These are phyloP conservation scores for Dryas integrifolia DNA, from an alignment of 331 rosid genomes.

Conservation along the genomic window DNA sequence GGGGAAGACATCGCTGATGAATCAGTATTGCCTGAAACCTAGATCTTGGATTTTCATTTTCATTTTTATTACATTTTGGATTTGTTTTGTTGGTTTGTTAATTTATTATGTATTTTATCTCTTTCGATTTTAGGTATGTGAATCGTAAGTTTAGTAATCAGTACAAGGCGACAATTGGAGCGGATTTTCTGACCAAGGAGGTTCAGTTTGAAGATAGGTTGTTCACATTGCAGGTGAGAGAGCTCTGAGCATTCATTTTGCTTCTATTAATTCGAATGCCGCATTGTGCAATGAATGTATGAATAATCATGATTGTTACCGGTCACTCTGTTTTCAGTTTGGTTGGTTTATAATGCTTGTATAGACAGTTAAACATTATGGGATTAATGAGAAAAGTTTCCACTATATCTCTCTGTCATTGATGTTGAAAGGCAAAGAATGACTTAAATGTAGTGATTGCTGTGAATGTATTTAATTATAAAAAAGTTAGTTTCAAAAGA, in stretches of 20 bases:
- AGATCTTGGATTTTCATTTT: conserved; percentile 25
- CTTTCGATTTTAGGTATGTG: conserved; percentile 65
- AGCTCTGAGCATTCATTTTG: conserved; percentile 1
- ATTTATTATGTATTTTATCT: conserved; percentile 20
- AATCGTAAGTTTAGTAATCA: conserved; percentile 97
- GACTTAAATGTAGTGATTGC: not conserved
- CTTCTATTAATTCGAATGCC: not conserved
- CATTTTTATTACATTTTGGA: conserved; percentile 2
- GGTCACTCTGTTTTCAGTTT: not conserved
- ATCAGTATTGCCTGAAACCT: conserved; percentile 56
- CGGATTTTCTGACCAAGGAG: conserved; percentile 98
- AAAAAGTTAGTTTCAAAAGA: not conserved
- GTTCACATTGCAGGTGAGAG: conserved; percentile 91
- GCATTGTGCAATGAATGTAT: not conserved
- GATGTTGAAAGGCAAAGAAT: not conserved
- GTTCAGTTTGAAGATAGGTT: conserved; percentile 96
- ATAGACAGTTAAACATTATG: not conserved
- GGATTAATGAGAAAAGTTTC: not conserved
- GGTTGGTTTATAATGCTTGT: not conserved
- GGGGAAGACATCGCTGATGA: conserved; percentile 97
- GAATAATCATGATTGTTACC: not conserved
- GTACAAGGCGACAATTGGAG: conserved; percentile 98
- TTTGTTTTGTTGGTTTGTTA: conserved; percentile 9
- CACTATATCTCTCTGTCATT: not conserved
- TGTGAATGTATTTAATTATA: not conserved